These are phyloP conservation scores for Aegilops sharonensis DNA, from an alignment of 176 grass and related monocot genomes.

Conservation along the genomic window DNA sequence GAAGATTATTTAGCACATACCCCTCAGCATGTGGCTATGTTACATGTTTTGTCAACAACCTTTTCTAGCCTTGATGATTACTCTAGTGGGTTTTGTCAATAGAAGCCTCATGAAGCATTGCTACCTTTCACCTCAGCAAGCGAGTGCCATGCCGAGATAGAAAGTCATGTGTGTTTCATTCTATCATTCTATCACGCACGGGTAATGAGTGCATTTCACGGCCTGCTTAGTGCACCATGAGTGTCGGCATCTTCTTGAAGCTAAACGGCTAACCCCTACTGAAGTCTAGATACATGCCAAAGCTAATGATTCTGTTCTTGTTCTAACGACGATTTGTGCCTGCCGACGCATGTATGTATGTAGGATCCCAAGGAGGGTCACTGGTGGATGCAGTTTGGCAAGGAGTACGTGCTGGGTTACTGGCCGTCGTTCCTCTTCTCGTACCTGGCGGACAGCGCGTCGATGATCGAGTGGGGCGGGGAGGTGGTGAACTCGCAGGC, in stretches of 20 bases:
- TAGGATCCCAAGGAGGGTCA: constrained; percentile 88
- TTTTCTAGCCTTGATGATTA: constrained; percentile 50
- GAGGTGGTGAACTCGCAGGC: constrained; percentile 87
- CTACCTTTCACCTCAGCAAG: constrained; percentile 46
- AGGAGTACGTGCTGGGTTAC: constrained; percentile 78
- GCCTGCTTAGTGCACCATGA: constrained; percentile 15
- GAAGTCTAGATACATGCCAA: not conserved
- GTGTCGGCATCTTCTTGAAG: not conserved
- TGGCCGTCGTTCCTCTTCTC: constrained; percentile 96
- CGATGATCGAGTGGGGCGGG: constrained; percentile 92
- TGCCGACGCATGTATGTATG: too few species aligned
- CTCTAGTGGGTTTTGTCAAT: constrained; percentile 37
- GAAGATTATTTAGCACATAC: constrained; percentile 11
- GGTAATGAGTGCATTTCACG: constrained; percentile 25
- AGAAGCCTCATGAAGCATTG: constrained; percentile 32
- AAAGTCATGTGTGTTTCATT: constrained; percentile 32
- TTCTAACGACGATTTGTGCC: not conserved
- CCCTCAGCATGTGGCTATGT: not conserved
- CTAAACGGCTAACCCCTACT: not conserved
- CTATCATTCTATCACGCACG: constrained; percentile 37
- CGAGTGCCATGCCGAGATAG: constrained; percentile 8
- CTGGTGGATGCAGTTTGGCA: constrained; percentile 98
- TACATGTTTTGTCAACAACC: constrained; percentile 9
- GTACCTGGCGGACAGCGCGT: constrained; percentile 70
- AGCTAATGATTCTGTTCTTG: not conserved